Base-by-base conservation (phyloP, 305 asterid species). In the Salvia sclarea region DNA sequence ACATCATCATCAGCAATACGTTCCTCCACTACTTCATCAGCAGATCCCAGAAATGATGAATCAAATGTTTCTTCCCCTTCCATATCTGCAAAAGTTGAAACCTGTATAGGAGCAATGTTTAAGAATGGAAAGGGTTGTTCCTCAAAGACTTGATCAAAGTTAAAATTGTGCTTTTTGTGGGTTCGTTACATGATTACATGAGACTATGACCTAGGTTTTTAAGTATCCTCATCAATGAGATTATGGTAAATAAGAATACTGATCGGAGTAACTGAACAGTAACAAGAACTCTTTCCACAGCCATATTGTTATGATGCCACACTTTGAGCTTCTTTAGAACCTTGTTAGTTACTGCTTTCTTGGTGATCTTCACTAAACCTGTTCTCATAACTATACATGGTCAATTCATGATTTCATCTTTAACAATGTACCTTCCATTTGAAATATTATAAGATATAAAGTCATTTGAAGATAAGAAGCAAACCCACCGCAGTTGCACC, bases 61-160 rank as follows among this genome's bases (percentile, higher is more conserved):
- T 95, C 99, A 76, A 89, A 89, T 61, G 99, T 88, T 86, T 95
- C 99, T 47, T 89, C 99, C 60, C 99, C 99, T 85, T 91, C 99
- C 96, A 89, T 89, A 77, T 91, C 99, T 1, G 99, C 99, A 77
- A 95, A 91, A 8, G 98, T 91, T 31, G 97, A 94, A 50, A 94
- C 96, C 97, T 91, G 82, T 21, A 74, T 4, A 22, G 20, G 47
- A 75, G 70, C 41, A 61, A 44, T 24, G 37, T 53, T 64, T 30
- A 63, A 30, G 33, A 45, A 33, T 14, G 25, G 56, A 28, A 37
- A 6, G 0, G 0, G 11, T 37, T 38, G 50, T 47, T 35, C 57
- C 30, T 17, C 10, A 63, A 33, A 61, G 22, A 69, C 11, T 28
- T 28, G 40, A 28, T 28, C 33, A 7, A 33, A 37, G n/a, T n/a